Conservation (phyloP, 306 rosid species). For the Dalbergia cochinchinensis region DNA sequence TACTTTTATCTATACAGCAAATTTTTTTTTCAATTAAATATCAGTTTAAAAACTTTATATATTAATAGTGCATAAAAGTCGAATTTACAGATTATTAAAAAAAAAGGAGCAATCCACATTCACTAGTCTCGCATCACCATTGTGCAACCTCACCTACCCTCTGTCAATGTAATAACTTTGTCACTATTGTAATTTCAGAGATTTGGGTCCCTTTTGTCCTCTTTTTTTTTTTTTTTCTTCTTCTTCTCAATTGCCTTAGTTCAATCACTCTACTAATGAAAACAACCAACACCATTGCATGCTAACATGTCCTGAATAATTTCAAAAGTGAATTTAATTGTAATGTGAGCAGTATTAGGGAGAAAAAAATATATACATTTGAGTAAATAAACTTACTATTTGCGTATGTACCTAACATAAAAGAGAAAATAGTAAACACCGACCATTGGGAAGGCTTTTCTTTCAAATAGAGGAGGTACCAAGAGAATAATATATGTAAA, state of each 20-base stretch:
- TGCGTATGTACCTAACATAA: neutral
- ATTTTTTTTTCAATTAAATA: no score
- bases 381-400: neutral
- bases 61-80: no score
- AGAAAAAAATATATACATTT: neutral
- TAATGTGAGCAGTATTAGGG: neutral
- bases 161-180: conserved; percentile 50
- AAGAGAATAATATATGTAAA: no score
- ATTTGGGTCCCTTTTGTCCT: conserved; percentile 27
- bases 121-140: conserved; percentile 54
- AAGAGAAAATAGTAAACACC: neutral
- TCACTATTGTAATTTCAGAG: conserved; percentile 7
- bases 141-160: conserved; percentile 62
- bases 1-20: no score
- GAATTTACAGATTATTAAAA: neutral
- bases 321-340: neutral
- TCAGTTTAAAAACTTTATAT: no score
- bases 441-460: neutral
- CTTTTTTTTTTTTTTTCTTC: neutral
- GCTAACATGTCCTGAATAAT: neutral
- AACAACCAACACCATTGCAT: neutral
- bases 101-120: conserved; percentile 34
- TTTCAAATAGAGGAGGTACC: neutral
- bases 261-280: neutral
- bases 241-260: neutral